Percentiles rank a stretch among this genome's conserved stretches.
Evolutionary conservation across 2,329 filamentous ascomycete species (phyloP).

Genomic region (Pyrenophora graminea): DNA sequence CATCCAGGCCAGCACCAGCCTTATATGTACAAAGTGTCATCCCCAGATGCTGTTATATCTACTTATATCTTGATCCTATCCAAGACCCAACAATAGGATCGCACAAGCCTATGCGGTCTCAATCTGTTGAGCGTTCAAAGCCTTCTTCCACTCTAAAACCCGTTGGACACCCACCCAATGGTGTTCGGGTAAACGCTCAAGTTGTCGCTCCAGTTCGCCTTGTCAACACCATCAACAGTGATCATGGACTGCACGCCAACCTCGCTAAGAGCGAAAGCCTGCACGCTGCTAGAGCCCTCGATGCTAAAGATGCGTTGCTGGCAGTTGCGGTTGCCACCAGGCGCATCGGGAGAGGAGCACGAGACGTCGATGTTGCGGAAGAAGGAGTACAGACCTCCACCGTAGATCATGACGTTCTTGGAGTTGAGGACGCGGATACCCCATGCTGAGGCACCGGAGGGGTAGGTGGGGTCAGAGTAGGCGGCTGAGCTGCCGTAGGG

Average conservation of each 20-base stretch:
- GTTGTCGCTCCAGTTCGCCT: constrained; percentile 55
- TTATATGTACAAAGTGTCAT: too few relatives aligned
- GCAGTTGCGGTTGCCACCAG: constrained; percentile 48
- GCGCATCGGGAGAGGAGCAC: constrained; percentile 31
- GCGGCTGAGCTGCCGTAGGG: constrained; percentile 62
- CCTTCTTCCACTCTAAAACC: constrained; percentile 21
- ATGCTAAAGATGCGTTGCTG: constrained; percentile 58
- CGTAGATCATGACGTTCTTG: constrained; percentile 63
- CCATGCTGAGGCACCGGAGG: constrained; percentile 57
- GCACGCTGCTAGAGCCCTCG: constrained; percentile 48
- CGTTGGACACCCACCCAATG: constrained; percentile 42
- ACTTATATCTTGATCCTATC: too few relatives aligned
- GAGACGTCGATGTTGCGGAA: constrained; percentile 64
- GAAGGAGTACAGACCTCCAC: constrained; percentile 71
- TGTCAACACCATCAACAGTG: constrained; percentile 48
- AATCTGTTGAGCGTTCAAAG: too few relatives aligned
- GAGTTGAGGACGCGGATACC: constrained; percentile 66
- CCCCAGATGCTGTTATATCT: too few relatives aligned
- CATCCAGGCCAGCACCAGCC: too few relatives aligned
- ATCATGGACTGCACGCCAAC: constrained; percentile 55
- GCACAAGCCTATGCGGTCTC: too few relatives aligned
- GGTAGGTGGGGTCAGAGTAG: constrained; percentile 73
- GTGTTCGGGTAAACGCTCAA: constrained; percentile 47
- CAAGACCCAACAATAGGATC: too few relatives aligned
- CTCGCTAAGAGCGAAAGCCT: constrained; percentile 56